Percentiles rank a stretch among this genome's conserved stretches.
Evolutionary conservation across 2,329 filamentous ascomycete species (phyloP).

Genomic region (Tympanopsis confertula): DNA sequence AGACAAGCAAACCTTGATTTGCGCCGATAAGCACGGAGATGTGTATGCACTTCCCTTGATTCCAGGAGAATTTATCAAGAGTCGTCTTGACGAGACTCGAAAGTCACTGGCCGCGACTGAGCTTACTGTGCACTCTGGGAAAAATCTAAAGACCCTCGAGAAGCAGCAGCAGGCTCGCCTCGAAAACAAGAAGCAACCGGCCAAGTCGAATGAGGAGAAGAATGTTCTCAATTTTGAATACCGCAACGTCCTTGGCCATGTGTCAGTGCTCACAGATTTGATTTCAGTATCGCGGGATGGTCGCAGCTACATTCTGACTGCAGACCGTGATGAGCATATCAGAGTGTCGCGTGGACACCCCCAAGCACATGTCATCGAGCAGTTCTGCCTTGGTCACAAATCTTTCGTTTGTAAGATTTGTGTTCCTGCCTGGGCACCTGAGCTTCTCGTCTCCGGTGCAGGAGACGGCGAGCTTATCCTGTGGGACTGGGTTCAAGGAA

Average conservation of each 20-base stretch:
- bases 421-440: slow-evolving; percentile 39
- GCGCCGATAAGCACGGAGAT: slow-evolving; percentile 92
- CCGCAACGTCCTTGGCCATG: slow-evolving; percentile 75
- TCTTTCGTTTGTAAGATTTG: slow-evolving; percentile 74
- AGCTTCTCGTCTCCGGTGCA: slow-evolving; percentile 72
- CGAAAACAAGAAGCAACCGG: slow-evolving; percentile 9
- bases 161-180: slow-evolving; percentile 31
- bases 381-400: slow-evolving; percentile 77
- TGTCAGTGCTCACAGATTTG: slow-evolving; percentile 83
- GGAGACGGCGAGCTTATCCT: slow-evolving; percentile 69
- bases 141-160: slow-evolving; percentile 48
- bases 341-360: slow-evolving; percentile 67
- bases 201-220: slow-evolving; percentile 10
- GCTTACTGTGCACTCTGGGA: slow-evolving; percentile 51
- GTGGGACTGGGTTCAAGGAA: slow-evolving; percentile 66
- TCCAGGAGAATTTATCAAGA: slow-evolving; percentile 8
- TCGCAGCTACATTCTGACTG: slow-evolving; percentile 38
- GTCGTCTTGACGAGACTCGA: slow-evolving; percentile 10
- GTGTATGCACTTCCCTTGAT: slow-evolving; percentile 79
- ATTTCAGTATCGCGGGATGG: slow-evolving; percentile 34
- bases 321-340: slow-evolving; percentile 61
- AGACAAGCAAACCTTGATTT: slow-evolving; percentile 63
- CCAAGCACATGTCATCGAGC: slow-evolving; percentile 79
- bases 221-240: slow-evolving; percentile 51
- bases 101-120: slow-evolving; percentile 41